Base-by-base conservation (phyloP, 352 stramenopile genomes). In the Plasmopara viticola region DNA sequence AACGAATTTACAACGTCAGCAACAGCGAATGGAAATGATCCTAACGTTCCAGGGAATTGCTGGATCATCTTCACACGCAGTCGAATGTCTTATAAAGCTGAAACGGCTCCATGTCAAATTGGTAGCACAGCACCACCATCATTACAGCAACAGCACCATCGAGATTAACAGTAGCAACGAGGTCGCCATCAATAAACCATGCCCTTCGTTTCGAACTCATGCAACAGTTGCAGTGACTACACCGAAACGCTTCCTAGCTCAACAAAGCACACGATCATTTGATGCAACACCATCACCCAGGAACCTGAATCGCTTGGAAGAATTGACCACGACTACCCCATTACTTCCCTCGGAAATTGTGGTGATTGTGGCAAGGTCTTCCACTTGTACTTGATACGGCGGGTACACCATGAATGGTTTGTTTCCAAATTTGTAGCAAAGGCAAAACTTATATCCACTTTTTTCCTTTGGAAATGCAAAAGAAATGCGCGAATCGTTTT, bases 341-440 rank as follows among this genome's bases (percentile, higher is more conserved):
- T 88, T 45, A 25, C 46, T 66, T 14, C 74, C 73, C 34, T 51
- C 55, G 4, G 20, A 33, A 25, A 31, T 53, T 0, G 72, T 62
- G 38, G 62, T 18, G 4, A 88, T 63, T 0, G 47, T 38, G 12
- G 41, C 9, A 6, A 88, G 48, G 31, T 84, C 58, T 10, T 73
- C 77, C 8, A 88, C 68, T 60, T 77, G 54, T 29, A 88, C 44
- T 39, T 54, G 60, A 5, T 85, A 61, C 0, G 31, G 33, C 3
- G 68, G 54, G 34, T 86, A 88, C 7, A 85, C 57, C 9, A 56
- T 69, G 49, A 70, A 88, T 3, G 78, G 78, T 15, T 88, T 74
- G n/a, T 64, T 67, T 5, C 71, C 78, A 53, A 86, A 88, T 40
- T 84, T 79, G 59, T 84, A 86, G 43, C 78, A 88, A 3, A 88